Base-by-base conservation (phyloP, 371 early-diverging fungal genomes). In the Mucor velutinosus region DNA sequence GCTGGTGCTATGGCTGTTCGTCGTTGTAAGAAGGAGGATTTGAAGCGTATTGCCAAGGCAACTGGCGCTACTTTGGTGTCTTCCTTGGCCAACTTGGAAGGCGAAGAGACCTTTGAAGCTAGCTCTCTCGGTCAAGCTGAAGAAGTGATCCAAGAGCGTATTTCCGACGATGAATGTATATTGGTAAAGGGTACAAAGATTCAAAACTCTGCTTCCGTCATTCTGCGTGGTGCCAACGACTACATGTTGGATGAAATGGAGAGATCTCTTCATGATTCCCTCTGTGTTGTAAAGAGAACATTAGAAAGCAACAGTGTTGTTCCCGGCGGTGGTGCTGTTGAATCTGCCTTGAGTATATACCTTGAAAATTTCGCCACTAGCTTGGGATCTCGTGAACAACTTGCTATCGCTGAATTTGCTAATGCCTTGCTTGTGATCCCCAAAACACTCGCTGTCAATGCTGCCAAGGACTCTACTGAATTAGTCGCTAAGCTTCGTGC, bases 181-280 rank as follows among this genome's bases (percentile, higher is more conserved):
- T 82, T 99, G 56, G 86, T 99, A 75, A 94, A 94, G 80, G 99
- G 97, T 21, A 95, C 97, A 66, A 95, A 94, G 86, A 89, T 91
- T 62, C 95, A 95, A 76, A 93, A 91, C 59, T 90, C 94, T 11
- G 86, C 94, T 0, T 97, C 98, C 30, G 90, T 99, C 70, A 95
- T 99, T 67, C 89, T 99, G 65, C 95, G 99, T 73, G 99, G 99
- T 58, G 98, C 99, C 45, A 99, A 98, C 78, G 99, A 99, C 78
- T 97, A 92, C 74, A 97, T 96, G 93, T 80, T 99, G 69, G 99
- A 99, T 73, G 99, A 99, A 86, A 99, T 99, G 98, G 99, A 99
- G 79, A 90, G 99, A 69, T 93, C 97, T 30, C 72, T 99, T 65
- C 99, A 99, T 77, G 99, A 99, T 85, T 89, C 95, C 32, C 81